Conservation (phyloP, 169 alveolate species). For the Plasmodium cynomolgi region DNA sequence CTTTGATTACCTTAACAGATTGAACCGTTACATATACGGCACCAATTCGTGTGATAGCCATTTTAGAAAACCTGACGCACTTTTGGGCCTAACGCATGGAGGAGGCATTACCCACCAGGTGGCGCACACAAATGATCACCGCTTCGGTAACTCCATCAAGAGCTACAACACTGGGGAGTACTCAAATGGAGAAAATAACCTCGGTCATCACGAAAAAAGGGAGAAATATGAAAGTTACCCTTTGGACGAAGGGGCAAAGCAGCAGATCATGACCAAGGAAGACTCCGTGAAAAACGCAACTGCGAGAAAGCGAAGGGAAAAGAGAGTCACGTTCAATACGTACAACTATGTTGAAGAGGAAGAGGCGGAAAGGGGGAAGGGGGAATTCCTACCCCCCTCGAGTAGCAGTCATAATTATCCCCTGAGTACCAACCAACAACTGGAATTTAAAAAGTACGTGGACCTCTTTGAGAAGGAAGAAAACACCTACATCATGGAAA, state of each 20-base stretch:
- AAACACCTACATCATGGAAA: constrained; percentile 67
- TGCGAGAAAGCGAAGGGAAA: constrained; percentile 2
- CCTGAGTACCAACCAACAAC: constrained; percentile 12
- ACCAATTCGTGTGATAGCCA: constrained; percentile 1
- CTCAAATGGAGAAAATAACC: neutral
- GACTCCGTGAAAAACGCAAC: neutral
- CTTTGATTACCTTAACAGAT: constrained; percentile 16
- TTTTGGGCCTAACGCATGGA: neutral
- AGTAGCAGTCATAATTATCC: neutral
- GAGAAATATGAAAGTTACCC: neutral
- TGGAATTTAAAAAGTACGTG: constrained; percentile 62
- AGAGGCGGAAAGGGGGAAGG: constrained; percentile 27
- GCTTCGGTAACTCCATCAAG: neutral
- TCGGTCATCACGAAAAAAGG: neutral
- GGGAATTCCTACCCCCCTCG: neutral
- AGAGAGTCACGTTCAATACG: neutral
- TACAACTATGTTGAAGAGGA: constrained; percentile 15
- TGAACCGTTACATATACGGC: constrained; percentile 29
- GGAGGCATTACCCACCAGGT: neutral
- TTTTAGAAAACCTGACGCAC: neutral
- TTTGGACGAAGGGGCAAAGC: neutral
- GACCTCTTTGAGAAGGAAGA: constrained; percentile 72
- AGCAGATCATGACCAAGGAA: neutral
- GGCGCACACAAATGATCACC: neutral
- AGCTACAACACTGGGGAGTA: neutral